Conservation (phyloP, 331 rosid species). For the Erythrophleum ivorense region DNA sequence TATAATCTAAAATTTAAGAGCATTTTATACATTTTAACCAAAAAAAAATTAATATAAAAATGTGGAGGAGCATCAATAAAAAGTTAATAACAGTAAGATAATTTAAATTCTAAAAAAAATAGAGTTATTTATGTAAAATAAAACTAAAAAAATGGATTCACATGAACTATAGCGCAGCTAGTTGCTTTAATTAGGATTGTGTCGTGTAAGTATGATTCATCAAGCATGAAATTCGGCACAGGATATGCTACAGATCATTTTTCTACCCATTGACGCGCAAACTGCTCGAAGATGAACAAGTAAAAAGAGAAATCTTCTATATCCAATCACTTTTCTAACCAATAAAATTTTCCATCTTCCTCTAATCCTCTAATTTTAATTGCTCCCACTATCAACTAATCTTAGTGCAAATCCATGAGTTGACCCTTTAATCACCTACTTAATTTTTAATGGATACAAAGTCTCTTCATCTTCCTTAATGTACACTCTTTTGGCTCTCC, state of each 20-base stretch:
- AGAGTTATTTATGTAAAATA: no score
- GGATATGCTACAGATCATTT: neutral
- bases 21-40: no score
- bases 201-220: neutral
- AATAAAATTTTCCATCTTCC: neutral
- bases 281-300: constrained; percentile 18
- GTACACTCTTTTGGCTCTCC: neutral
- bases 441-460: neutral
- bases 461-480: neutral
- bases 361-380: neutral
- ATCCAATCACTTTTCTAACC: neutral
- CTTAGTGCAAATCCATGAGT: neutral
- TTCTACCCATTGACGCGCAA: neutral
- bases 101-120: no score
- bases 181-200: neutral
- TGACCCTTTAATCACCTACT: neutral
- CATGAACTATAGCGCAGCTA: neutral
- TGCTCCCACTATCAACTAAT: neutral
- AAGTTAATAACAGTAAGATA: no score
- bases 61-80: neutral
- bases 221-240: neutral
- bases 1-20: no score
- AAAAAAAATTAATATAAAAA: no score
- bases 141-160: no score
- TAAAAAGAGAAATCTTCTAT: neutral